Evolutionary conservation across 1,139 yeast species (phyloP).

Genomic region (Geotrichum cucujoidarum): DNA sequence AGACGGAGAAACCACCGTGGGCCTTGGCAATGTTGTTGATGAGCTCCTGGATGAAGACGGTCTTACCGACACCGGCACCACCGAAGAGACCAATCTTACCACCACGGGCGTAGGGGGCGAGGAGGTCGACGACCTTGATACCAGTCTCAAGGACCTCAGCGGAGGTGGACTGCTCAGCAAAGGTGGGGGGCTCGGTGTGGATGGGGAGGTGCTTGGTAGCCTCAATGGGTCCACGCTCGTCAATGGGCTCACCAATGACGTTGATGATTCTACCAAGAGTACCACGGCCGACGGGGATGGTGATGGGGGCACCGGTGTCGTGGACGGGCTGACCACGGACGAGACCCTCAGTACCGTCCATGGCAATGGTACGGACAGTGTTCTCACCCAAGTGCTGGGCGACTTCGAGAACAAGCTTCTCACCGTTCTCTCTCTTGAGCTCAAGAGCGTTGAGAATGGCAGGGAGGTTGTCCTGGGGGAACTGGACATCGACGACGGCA

Average conservation of each 20-base stretch:
- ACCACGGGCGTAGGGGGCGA: conserved; percentile 99
- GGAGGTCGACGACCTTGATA: conserved; percentile 98
- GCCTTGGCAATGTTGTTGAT: conserved; percentile 99
- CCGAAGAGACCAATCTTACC: conserved; percentile 99
- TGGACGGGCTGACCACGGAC: conserved; percentile 90
- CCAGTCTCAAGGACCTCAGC: conserved; percentile 99
- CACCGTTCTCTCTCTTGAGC: conserved; percentile 60
- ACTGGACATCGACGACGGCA: conserved; percentile 99
- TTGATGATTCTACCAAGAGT: conserved; percentile 97
- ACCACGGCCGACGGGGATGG: conserved; percentile 98
- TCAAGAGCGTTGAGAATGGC: conserved; percentile 95
- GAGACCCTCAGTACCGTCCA: conserved; percentile 99
- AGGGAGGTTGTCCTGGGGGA: conserved; percentile 95
- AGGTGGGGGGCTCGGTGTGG: conserved; percentile 95
- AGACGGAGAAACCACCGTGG: conserved; percentile 99
- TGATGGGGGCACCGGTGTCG: conserved; percentile 98
- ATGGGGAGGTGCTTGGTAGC: conserved; percentile 91
- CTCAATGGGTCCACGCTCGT: conserved; percentile 98
- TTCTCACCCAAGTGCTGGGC: conserved; percentile 99
- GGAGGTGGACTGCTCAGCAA: conserved; percentile 93
- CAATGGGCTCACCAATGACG: conserved; percentile 99
- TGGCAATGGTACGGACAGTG: conserved; percentile 99
- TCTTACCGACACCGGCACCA: conserved; percentile 99
- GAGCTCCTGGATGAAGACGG: conserved; percentile 98
- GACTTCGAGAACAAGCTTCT: conserved; percentile 87